phyloP scores from a whole-genome alignment of 495 filamentous ascomycete species.

The Hypoxylon intermedium region DNA sequence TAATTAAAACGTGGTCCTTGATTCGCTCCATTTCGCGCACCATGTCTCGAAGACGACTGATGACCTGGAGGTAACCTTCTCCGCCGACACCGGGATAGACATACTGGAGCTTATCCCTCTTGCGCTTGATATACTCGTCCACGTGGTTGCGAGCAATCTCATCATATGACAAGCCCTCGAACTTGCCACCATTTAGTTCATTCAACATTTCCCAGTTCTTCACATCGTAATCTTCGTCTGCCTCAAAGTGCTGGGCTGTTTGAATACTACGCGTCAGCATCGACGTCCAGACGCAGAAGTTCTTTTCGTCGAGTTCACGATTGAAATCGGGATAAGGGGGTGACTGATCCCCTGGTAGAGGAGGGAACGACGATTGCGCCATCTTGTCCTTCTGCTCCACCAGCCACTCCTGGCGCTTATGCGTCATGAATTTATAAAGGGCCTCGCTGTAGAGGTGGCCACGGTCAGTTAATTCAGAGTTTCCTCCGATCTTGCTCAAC shows the following conservation, averaged over 20 bases:
- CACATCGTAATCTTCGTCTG: constrained; percentile 95
- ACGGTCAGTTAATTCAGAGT: constrained; percentile 78
- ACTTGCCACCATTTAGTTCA: constrained; percentile 88
- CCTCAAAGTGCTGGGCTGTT: constrained; percentile 81
- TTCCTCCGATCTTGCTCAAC: constrained; percentile 80
- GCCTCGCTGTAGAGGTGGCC: constrained; percentile 75
- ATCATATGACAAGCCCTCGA: constrained; percentile 94
- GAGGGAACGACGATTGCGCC: constrained; percentile 75
- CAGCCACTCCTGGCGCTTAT: constrained; percentile 78
- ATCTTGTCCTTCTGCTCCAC: constrained; percentile 76
- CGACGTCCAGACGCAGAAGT: constrained; percentile 97
- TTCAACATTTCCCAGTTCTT: constrained; percentile 99
- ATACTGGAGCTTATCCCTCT: constrained; percentile 85
- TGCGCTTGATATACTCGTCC: constrained; percentile 78
- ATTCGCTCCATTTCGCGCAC: constrained; percentile 97
- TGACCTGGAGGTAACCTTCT: constrained; percentile 95
- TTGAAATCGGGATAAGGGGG: constrained; percentile 89
- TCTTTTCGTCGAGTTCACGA: constrained; percentile 71
- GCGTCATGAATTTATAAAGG: constrained; percentile 77
- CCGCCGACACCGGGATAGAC: constrained; percentile 94
- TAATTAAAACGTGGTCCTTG: constrained; percentile 90
- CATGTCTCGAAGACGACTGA: constrained; percentile 92
- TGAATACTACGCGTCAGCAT: constrained; percentile 90
- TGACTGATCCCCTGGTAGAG: constrained; percentile 84
- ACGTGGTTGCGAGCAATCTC: constrained; percentile 78